A percentile compares a stretch with the other conserved stretches of the same genome.
Conservation (phyloP, 441 rosid genomes). For the Monsonia emarginata region DNA sequence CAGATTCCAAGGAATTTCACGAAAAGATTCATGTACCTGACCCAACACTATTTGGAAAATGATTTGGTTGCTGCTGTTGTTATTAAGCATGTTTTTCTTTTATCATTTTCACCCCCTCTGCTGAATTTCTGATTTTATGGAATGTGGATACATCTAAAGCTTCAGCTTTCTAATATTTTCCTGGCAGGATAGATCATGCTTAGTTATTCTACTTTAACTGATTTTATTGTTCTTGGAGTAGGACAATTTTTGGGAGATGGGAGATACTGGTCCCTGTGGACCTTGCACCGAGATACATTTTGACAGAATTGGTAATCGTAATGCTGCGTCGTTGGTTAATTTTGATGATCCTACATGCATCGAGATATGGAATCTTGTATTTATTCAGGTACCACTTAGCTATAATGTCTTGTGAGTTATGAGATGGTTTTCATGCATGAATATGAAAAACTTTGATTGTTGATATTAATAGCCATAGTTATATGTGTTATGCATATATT, state of each 20-base stretch:
- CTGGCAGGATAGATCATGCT: neutral
- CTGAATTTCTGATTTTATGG: neutral
- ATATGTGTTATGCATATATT: conserved; percentile 3
- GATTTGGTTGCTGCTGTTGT: no score
- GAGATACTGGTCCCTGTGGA: conserved; percentile 98
- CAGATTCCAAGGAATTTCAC: neutral
- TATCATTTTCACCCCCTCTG: neutral
- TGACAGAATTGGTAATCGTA: conserved; percentile 79
- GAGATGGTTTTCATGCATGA: neutral
- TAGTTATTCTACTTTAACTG: conserved; percentile 8
- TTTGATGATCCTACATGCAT: conserved; percentile 96
- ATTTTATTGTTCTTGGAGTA: conserved; percentile 19
- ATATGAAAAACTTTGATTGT: neutral
- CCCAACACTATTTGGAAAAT: no score
- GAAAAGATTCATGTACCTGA: no score
- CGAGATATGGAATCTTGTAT: conserved; percentile 97
- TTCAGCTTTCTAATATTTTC: neutral
- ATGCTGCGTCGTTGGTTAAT: conserved; percentile 74
- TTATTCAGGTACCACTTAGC: conserved; percentile 65
- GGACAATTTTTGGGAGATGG: conserved; percentile 99
- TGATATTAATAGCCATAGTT: neutral
- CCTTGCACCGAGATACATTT: conserved; percentile 97
- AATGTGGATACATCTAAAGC: neutral
- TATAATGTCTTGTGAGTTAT: neutral
- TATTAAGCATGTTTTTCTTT: neutral